Conservation (phyloP, 2,329 filamentous ascomycete species). For the Daldinia sp. region DNA sequence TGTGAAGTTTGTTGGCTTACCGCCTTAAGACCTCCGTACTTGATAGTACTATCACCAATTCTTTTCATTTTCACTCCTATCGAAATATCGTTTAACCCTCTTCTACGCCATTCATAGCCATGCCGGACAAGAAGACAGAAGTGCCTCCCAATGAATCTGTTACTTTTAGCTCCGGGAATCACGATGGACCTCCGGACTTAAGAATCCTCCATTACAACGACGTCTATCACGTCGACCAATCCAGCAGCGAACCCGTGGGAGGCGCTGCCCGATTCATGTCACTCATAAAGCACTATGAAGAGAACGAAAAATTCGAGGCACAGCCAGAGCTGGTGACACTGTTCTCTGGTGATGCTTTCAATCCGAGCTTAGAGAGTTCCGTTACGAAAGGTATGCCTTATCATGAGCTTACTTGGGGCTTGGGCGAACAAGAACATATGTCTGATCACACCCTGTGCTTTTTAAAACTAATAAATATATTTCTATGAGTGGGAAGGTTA, state of each 20-base stretch:
- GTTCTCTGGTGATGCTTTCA: conserved; percentile 94
- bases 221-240: conserved; percentile 86
- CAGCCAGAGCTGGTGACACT: conserved; percentile 79
- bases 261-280: conserved; percentile 85
- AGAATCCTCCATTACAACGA: conserved; percentile 94
- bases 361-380: conserved; percentile 88
- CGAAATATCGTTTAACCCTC: neutral
- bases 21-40: conserved; percentile 24
- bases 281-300: conserved; percentile 79
- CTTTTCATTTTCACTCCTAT: neutral
- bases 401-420: conserved; percentile 6
- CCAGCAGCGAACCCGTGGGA: conserved; percentile 84
- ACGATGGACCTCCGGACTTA: conserved; percentile 70
- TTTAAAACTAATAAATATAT: neutral
- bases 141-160: conserved; percentile 50
- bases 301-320: conserved; percentile 68
- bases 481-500: neutral
- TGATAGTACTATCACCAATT: conserved; percentile 3
- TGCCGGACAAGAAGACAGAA: conserved; percentile 49
- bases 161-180: conserved; percentile 50
- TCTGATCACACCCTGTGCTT: neutral
- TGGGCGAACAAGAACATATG: conserved; percentile 1
- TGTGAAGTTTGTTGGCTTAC: conserved; percentile 29
- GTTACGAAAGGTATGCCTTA: conserved; percentile 79
- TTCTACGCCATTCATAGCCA: conserved; percentile 23